These are phyloP conservation scores for Ustanciosporium gigantosporum DNA, from an alignment of 1,284 basidiomycete genomes.

Conservation along the genomic window DNA sequence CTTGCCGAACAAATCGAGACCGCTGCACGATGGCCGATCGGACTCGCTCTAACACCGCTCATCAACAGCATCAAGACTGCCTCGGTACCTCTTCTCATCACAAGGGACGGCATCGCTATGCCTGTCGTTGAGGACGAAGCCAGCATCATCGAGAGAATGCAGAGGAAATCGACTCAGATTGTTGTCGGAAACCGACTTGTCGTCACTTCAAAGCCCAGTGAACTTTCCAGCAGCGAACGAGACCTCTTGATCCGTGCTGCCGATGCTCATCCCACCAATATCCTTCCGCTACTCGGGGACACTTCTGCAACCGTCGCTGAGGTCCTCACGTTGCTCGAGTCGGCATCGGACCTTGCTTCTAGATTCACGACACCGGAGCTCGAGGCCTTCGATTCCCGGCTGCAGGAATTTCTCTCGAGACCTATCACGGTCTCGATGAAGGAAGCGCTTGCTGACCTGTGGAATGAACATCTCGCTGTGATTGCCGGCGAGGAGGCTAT, in stretches of 20 bases:
- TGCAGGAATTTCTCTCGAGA: conserved; percentile 24
- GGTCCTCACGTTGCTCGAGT: conserved; percentile 24
- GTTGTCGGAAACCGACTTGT: conserved; percentile 1
- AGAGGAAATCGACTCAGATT: conserved; percentile 6
- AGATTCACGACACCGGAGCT: conserved; percentile 28
- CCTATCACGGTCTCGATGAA: conserved; percentile 30
- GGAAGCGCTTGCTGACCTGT: conserved; percentile 26
- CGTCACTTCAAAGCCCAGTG: neutral
- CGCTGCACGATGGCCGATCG: conserved; percentile 49
- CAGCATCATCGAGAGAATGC: conserved; percentile 32
- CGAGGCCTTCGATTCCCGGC: conserved; percentile 21
- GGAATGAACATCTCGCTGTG: conserved; percentile 21
- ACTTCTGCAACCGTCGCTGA: conserved; percentile 37
- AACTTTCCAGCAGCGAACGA: conserved; percentile 15
- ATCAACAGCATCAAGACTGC: conserved; percentile 3
- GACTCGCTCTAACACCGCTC: conserved; percentile 10
- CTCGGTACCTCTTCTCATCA: conserved; percentile 30
- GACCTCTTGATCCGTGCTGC: conserved; percentile 23
- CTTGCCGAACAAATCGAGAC: conserved; percentile 52
- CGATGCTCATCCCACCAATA: conserved; percentile 24
- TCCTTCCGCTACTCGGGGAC: conserved; percentile 23
- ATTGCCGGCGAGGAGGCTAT: conserved; percentile 19
- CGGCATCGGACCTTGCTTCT: conserved; percentile 20
- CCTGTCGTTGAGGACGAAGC: conserved; percentile 38
- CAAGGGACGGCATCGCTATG: conserved; percentile 36